Evolutionary conservation across 2,329 filamentous ascomycete species (phyloP).

Genomic region (Alternaria brassicae): DNA sequence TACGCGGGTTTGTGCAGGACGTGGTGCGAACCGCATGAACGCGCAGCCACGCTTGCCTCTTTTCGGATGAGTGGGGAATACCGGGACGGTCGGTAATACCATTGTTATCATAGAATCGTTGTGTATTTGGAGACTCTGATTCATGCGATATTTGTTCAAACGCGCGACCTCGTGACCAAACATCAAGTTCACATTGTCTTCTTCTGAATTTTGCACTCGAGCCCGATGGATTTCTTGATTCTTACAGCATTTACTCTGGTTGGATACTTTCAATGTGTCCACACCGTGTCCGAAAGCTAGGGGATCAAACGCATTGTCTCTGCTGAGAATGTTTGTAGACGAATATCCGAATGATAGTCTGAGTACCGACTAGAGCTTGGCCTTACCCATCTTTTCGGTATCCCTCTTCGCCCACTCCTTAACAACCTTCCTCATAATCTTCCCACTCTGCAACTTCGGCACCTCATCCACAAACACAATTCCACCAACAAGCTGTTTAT

Average conservation of each 20-base stretch:
- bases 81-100: neutral
- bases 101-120: neutral
- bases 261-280: neutral
- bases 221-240: too few species aligned
- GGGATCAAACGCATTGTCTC: too few species aligned
- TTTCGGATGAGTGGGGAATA: neutral
- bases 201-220: neutral
- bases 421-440: conserved; percentile 64
- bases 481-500: conserved; percentile 61
- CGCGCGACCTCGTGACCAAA: neutral
- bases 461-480: conserved; percentile 64
- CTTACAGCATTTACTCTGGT: neutral
- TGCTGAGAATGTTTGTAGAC: neutral
- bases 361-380: conserved; percentile 26
- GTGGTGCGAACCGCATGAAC: conserved; percentile 1
- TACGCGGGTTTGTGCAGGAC: conserved; percentile 26
- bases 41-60: neutral
- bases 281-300: neutral
- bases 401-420: conserved; percentile 65
- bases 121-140: neutral
- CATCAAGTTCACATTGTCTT: neutral
- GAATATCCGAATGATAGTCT: neutral
- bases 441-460: conserved; percentile 64
- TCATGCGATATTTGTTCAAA: neutral
- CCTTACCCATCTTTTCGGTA: conserved; percentile 47